Base-by-base conservation (phyloP, 352 stramenopile genomes). In the Plasmopara halstedii region DNA sequence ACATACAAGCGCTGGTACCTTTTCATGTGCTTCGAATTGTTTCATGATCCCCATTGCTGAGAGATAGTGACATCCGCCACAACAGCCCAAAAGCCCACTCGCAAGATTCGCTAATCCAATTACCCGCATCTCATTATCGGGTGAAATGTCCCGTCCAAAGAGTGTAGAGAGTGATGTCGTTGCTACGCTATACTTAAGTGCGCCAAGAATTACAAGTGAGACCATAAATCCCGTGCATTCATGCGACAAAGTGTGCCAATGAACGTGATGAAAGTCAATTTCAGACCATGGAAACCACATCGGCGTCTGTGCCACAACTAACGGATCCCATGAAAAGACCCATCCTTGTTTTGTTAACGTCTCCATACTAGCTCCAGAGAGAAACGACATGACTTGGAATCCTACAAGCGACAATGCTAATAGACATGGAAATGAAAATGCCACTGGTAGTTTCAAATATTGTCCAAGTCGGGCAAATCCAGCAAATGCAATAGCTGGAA, bases 11-110 rank as follows among this genome's bases (percentile, higher is more conserved):
- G 79, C 80, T n/a, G 80, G 80, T 0, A 86, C 62, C 40, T 78
- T 80, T 17, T 88, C 77, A 31, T 91, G 77, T 4, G 77, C 80
- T 7, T 86, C 70, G 41, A 91, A 88, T 42, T 88, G 79, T 46
- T 85, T 83, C 71, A 91, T 85, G 40, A 91, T 88, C 0, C 74
- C 77, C 76, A 91, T 91, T 0, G 80, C 80, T 0, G 76, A 88
- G 0, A 91, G 50, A 44, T 91, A 91, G 42, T 89, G 80, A 33
- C 77, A 88, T 0, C 80, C 80, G 2, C 77, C 80, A 37, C 72
- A 86, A 44, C 77, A 87, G 2, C 80, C 80, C 4, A 88, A 43
- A 8, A 77, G 33, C 0, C 80, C 80, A 23, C 66, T 85, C 1
- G 67, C 49, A 6, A 91, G 67, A 44, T 91, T 91, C 2, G 74